These are phyloP conservation scores for Amaranthus palmeri DNA, from an alignment of 148 eudicot species.

Conservation along the genomic window DNA sequence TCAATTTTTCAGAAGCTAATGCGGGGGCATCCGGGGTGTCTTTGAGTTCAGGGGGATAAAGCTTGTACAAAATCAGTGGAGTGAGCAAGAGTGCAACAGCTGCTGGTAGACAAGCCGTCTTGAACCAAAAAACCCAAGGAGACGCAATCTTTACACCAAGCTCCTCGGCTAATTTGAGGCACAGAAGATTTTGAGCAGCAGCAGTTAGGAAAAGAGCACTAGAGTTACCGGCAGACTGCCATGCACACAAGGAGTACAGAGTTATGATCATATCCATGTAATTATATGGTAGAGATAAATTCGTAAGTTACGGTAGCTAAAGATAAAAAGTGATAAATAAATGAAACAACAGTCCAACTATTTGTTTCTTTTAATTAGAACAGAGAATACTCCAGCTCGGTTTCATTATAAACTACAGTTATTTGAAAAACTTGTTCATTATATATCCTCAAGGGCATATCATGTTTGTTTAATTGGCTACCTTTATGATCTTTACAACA, in stretches of 20 bases:
- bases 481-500: not conserved
- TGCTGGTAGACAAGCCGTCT: slow-evolving; percentile 83
- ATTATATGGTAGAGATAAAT: not conserved
- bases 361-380: too few species aligned
- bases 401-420: not conserved
- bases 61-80: slow-evolving; percentile 68
- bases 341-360: slow-evolving; percentile 6
- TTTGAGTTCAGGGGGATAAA: slow-evolving; percentile 84
- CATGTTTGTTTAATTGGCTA: not conserved
- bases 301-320: not conserved
- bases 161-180: slow-evolving; percentile 91
- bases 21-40: slow-evolving; percentile 98
- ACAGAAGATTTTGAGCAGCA: slow-evolving; percentile 95
- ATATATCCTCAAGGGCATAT: not conserved
- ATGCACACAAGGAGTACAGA: slow-evolving; percentile 35
- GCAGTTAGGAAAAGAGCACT: slow-evolving; percentile 99
- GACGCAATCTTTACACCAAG: slow-evolving; percentile 71
- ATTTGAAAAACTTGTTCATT: not conserved
- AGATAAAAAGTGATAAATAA: not conserved
- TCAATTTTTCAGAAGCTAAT: slow-evolving; percentile 65
- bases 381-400: not conserved
- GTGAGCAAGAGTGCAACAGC: slow-evolving; percentile 60
- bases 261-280: slow-evolving; percentile 20
- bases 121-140: slow-evolving; percentile 91
- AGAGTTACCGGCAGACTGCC: slow-evolving; percentile 93